Conservation (phyloP, 805 yeast genomes). For the Yarrowia osloensis region DNA sequence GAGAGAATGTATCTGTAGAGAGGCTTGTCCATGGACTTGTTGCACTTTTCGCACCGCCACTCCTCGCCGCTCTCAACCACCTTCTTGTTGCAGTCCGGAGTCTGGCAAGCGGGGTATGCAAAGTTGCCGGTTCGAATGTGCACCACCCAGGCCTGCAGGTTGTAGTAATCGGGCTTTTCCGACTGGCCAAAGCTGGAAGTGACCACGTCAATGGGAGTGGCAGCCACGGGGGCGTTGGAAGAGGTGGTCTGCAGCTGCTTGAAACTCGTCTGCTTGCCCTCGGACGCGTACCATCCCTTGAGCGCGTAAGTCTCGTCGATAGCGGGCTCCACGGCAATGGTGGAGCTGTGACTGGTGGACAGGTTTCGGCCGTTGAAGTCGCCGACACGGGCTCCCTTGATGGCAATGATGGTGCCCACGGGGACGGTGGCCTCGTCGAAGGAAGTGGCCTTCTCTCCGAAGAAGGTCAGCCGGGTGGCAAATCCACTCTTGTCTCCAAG, state of each 20-base stretch:
- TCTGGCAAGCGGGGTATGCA: constrained; percentile 85
- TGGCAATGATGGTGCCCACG: constrained; percentile 69
- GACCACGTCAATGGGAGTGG: constrained; percentile 68
- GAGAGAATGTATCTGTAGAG: constrained; percentile 77
- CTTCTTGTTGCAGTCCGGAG: constrained; percentile 76
- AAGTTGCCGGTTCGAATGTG: constrained; percentile 68
- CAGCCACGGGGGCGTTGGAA: constrained; percentile 46
- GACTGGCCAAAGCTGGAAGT: constrained; percentile 67
- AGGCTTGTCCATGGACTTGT: constrained; percentile 66
- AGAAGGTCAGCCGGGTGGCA: constrained; percentile 76
- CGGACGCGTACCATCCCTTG: constrained; percentile 93
- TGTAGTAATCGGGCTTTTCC: constrained; percentile 79
- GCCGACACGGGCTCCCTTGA: constrained; percentile 85
- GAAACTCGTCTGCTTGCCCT: constrained; percentile 66
- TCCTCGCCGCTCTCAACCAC: constrained; percentile 72
- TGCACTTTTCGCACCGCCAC: constrained; percentile 95
- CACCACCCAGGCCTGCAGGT: constrained; percentile 70
- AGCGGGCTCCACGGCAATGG: constrained; percentile 80
- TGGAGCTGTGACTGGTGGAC: constrained; percentile 76
- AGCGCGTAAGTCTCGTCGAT: constrained; percentile 81
- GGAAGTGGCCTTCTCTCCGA: constrained; percentile 86
- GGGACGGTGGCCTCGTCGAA: constrained; percentile 55
- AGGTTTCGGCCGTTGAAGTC: constrained; percentile 87
- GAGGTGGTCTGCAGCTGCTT: constrained; percentile 56
- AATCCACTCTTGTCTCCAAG: constrained; percentile 83